A percentile compares a stretch with the other conserved stretches of the same genome.
Evolutionary conservation across 257 asterid species (phyloP).

Genomic region (Primulina huaijiensis): DNA sequence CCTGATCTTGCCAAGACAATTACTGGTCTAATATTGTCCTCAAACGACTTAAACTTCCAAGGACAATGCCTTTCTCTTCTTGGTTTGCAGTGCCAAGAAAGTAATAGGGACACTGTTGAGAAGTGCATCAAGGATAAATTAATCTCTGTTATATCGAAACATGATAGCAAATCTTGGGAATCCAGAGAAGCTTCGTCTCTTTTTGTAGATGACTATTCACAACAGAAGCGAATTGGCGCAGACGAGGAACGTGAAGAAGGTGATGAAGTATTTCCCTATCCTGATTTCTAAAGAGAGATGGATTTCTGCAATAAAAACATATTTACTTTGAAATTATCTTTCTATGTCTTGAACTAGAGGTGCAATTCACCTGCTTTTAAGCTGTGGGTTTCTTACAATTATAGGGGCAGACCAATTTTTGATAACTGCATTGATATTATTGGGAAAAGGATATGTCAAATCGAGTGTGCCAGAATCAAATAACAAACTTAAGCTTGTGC

Average conservation of each 20-base stretch:
- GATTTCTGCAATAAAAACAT: not conserved
- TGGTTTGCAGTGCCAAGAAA: conserved; percentile 43
- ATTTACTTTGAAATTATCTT: no score
- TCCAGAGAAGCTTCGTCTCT: conserved; percentile 48
- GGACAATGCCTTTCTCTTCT: conserved; percentile 72
- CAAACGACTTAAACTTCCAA: conserved; percentile 61
- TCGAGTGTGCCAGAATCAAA: no score
- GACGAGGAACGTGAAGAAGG: conserved; percentile 49
- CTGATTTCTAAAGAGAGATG: conserved; percentile 23
- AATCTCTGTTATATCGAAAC: conserved; percentile 42
- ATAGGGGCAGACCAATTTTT: no score
- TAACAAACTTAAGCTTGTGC: no score
- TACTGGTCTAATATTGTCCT: conserved; percentile 65
- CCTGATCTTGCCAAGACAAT: conserved; percentile 89
- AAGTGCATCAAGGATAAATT: conserved; percentile 63
- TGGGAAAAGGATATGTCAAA: no score
- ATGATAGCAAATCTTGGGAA: conserved; percentile 46
- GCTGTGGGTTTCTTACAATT: no score
- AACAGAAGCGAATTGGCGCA: conserved; percentile 27
- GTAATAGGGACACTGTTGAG: conserved; percentile 40
- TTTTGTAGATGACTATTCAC: conserved; percentile 41
- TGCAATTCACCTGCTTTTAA: no score
- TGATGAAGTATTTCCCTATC: conserved; percentile 33
- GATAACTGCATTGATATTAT: no score
- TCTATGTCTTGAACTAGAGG: no score